A percentile compares a stretch with the other conserved stretches of the same genome.
phyloP scores from a whole-genome alignment of 495 filamentous ascomycete genomes.

The Penicillium steckii region DNA sequence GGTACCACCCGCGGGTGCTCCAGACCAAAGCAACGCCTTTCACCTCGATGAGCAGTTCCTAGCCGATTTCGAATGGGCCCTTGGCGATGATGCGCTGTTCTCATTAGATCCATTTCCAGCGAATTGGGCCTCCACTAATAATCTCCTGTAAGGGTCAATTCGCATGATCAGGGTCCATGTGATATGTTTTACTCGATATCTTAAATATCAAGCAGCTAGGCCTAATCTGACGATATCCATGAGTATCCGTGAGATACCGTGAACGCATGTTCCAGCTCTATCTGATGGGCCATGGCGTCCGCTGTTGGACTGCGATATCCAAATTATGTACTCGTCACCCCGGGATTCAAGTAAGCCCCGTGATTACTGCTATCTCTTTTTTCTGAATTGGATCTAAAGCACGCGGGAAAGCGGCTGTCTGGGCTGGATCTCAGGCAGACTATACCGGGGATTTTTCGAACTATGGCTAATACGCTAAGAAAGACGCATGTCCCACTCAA shows the following conservation, averaged over 20 bases:
- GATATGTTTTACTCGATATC: not conserved
- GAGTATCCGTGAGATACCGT: not conserved
- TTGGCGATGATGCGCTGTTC: conserved; percentile 32
- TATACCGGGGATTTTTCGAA: not conserved
- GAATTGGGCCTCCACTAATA: conserved; percentile 18
- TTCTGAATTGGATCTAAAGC: not conserved
- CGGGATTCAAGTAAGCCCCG: not conserved
- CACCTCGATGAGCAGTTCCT: conserved; percentile 40
- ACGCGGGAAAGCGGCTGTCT: not conserved
- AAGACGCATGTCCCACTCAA: not conserved
- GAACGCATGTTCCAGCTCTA: not conserved
- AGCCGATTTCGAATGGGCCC: conserved; percentile 39
- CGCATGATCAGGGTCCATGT: not conserved
- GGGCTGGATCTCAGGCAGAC: not conserved
- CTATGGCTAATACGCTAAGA: not conserved
- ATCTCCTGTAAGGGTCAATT: conserved; percentile 8
- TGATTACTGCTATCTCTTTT: not conserved
- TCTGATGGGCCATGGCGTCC: not conserved
- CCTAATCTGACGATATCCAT: not conserved
- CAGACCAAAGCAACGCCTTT: conserved; percentile 26
- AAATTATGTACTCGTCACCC: not conserved
- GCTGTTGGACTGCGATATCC: not conserved
- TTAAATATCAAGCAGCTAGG: not conserved
- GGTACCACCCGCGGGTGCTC: not conserved
- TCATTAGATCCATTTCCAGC: conserved; percentile 21